Evolutionary conservation across 1,139 yeast species (phyloP), one percentile per base, ranked within the genome.

Genomic region (Taiozyma sp.): DNA sequence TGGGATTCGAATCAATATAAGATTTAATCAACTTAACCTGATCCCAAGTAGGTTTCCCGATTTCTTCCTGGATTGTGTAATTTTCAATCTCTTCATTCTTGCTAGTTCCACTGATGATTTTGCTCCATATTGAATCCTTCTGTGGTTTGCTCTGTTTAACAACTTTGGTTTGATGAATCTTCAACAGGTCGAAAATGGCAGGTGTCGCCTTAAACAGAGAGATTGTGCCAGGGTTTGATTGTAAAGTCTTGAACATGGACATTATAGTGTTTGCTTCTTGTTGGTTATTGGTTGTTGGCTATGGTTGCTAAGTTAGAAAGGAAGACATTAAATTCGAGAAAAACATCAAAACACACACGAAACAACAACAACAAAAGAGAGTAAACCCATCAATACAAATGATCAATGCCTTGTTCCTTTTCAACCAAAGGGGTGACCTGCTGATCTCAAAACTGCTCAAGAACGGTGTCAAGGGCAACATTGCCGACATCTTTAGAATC

Each of bases 401-500:
- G 96, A 84, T 89, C 55, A 79, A 88, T 45, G 97, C 91, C 0
- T 66, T 91, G 24, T 82, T 91, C 60, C 73, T 93, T 26, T 88
- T 79, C 71, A 89, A 87, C 60, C 76, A 78, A 51, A 81, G 85
- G 54, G 98, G 97, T 10, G 97, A 91, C 64, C 82, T 89, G n/a
- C 73, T 93, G 47, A 81, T 91, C 49, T 84, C 95, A 32, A 80
- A 88, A 55, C 66, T 88, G 45, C 85, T 84, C 67, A 76, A 84
- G 50, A 88, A 83, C 51, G 88, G 88, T 0, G 76, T 88, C 49
- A 74, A 83, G 50, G 63, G 83, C 64, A 85, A 85, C 50, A 82
- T 91, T 41, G 77, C 95, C n/a, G 98, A 91, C 59, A 89, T 90
- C 44, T 93, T 93, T 65, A 79, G 97, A 37, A 85, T 91, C 55